Conservation (phyloP, 2,329 filamentous ascomycete genomes). For the Leptographium flavum region DNA sequence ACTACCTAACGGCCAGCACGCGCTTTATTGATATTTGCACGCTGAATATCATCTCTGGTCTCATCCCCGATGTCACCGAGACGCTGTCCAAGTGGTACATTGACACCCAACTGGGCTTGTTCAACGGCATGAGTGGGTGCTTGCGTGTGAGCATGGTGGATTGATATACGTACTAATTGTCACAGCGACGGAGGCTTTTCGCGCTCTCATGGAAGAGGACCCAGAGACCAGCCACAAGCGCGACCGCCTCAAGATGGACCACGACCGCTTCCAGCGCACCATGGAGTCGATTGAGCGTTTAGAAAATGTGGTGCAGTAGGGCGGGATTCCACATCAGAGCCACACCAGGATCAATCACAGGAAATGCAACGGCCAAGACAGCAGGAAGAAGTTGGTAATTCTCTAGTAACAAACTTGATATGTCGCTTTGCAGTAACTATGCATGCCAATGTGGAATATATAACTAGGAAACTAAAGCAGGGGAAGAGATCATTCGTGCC, state of each 20-base stretch:
- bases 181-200: slow-evolving; percentile 13
- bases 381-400: background rate
- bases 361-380: background rate
- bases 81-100: slow-evolving; percentile 26
- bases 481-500: background rate
- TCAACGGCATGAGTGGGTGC: slow-evolving; percentile 17
- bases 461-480: background rate
- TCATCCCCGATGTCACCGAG: slow-evolving; percentile 29
- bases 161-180: background rate
- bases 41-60: slow-evolving; percentile 31
- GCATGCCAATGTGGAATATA: background rate
- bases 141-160: background rate
- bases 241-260: slow-evolving; percentile 18
- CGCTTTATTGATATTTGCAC: slow-evolving; percentile 46
- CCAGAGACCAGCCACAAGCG: slow-evolving; percentile 16
- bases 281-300: slow-evolving; percentile 21
- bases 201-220: slow-evolving; percentile 24
- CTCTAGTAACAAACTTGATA: background rate
- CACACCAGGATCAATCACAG: too few relatives aligned
- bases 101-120: slow-evolving; percentile 27
- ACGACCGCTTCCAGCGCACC: slow-evolving; percentile 19
- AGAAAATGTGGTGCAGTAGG: slow-evolving; percentile 10
- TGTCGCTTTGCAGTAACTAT: background rate
- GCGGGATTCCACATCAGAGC: too few relatives aligned
- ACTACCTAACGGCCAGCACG: slow-evolving; percentile 52